These are phyloP conservation scores for Paxillus involutus DNA, from an alignment of 768 basidiomycete species.

Conservation along the genomic window DNA sequence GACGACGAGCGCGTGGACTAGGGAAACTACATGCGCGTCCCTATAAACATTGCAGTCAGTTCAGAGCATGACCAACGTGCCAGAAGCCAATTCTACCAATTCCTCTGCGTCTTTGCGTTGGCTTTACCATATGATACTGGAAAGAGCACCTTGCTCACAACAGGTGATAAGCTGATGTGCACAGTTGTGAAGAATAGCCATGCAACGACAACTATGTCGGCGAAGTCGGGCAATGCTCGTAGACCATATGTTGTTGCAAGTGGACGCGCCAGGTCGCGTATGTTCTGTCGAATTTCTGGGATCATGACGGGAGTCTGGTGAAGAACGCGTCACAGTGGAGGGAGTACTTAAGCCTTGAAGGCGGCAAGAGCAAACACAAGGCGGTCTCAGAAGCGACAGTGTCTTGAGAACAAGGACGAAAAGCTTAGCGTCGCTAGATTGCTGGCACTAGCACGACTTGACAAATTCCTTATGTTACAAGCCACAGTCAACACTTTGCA, in stretches of 20 bases:
- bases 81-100: slow-evolving; percentile 45
- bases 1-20: slow-evolving; percentile 68
- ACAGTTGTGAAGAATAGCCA: slow-evolving; percentile 57
- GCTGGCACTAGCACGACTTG: too few relatives aligned
- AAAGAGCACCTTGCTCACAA: slow-evolving; percentile 46
- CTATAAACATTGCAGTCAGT: slow-evolving; percentile 32
- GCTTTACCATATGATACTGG: slow-evolving; percentile 51
- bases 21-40: slow-evolving; percentile 71
- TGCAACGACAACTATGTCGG: slow-evolving; percentile 53
- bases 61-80: neutral
- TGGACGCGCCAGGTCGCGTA: slow-evolving; percentile 31
- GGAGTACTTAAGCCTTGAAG: neutral
- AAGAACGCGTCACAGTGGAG: neutral
- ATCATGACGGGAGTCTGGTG: slow-evolving; percentile 20
- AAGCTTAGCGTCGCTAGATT: too few relatives aligned
- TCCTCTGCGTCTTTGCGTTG: slow-evolving; percentile 48
- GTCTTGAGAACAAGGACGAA: too few relatives aligned
- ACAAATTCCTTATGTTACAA: too few relatives aligned
- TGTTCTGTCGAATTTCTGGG: slow-evolving; percentile 25
- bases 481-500: too few relatives aligned
- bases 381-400: too few relatives aligned
- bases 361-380: neutral
- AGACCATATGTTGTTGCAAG: slow-evolving; percentile 42
- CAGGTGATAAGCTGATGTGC: slow-evolving; percentile 59
- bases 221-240: slow-evolving; percentile 52